Base-by-base conservation (phyloP, 345 rosid genomes). In the Populus deltoides region DNA sequence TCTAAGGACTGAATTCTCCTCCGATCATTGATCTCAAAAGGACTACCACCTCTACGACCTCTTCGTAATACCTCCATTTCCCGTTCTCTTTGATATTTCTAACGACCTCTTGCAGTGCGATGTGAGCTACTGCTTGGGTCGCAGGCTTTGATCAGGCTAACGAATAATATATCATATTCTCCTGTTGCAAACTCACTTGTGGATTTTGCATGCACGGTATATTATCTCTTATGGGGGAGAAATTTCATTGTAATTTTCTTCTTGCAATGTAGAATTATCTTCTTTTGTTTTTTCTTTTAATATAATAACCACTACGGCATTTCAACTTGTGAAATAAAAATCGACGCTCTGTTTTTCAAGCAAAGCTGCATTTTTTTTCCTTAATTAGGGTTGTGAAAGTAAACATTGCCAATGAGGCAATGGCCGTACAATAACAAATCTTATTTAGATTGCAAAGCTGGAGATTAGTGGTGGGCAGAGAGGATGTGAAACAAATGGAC, bases 1-100 rank as follows among this genome's bases (percentile, higher is more conserved):
- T 80, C 85, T 11, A 80, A 89, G 65, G 90, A 77, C 71, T 94
- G 77, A 80, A 79, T 13, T 88, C 88, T 70, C 83, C 81, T 81
- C 71, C 91, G 57, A 70, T 86, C 13, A 65, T 90, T 68, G 97
- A 94, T 69, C 62, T 90, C 13, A 89, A 81, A 77, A 87, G 70
- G 85, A 86, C 88, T 20, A 72, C 90, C 75, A 10, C 81, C 1
- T 18, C 57, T 0, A 80, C 59, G 86, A 85, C 73, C 72, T 90
- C 77, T 31, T 92, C 68, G 97, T 90, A 92, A 90, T 31, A 38
- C 39, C 41, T 82, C 74, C 31, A 12, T 4, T 17, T 51, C 55
- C 25, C 51, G 24, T 15, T 45, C 9, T 72, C 16, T 18, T 77
- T 25, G 18, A 75, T 20, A 2, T 59, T 59, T 59, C 47, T 59